Evolutionary conservation across 768 basidiomycete genomes (phyloP), one percentile per base, ranked within the genome.

Genomic region (Pisolithus marmoratus): DNA sequence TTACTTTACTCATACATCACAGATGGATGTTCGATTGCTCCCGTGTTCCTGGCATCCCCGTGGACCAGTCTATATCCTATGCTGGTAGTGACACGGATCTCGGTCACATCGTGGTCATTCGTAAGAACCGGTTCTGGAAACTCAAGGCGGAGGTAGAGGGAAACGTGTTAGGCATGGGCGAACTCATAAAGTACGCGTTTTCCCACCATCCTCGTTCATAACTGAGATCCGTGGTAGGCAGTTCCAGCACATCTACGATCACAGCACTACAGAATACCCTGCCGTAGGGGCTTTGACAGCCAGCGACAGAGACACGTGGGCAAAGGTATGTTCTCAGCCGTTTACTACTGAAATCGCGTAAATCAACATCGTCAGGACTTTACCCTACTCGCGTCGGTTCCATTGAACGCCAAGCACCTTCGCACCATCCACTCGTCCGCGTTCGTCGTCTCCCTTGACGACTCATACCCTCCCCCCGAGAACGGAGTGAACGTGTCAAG

Each of bases 1-100:
- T 12, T 40, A 36, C 5, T 22, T 5, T 23, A 26, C 0, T 22
- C 8, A 38, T 40, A 24, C 38, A 7, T 31, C 26, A 20, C 49
- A 89, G 88, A 46, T 93, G 90, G 90, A 91, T 93, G 90, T 93
- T 93, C 58, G 90, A 93, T 64, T 90, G 89, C 64, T 89, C 82
- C 56, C 86, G 90, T 50, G 74, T 93, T 19, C 90, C 90, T 2
- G 86, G 87, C 1, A 66, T 73, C 9, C 77, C 85, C 17, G 68
- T 82, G 4, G 94, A 97, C 64, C 89, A 89, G 81, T 82, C 84
- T 55, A 70, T 84, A 19, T 81, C 83, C 15, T 80, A 88, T 56
- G 83, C 88, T 0, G 84, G 83, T 9, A 55, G 46, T 38, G 51
- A 55, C n/a, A 36, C 52, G 8, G 74, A 83, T 46, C 76, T 81